phyloP scores from a whole-genome alignment of 345 rosid species.

The Noccaea bulbosa region DNA sequence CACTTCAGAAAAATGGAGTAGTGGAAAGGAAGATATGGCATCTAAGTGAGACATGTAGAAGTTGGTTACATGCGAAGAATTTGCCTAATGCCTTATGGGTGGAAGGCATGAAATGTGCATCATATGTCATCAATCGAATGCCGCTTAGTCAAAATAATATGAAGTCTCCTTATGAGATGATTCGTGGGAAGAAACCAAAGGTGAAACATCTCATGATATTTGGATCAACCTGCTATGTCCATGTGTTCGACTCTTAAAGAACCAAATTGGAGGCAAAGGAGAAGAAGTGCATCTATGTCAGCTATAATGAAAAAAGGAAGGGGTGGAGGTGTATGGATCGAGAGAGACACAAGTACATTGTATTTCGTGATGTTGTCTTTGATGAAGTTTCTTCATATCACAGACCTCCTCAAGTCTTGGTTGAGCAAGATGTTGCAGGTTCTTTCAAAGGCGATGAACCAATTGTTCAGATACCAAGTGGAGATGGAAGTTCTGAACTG shows the following conservation, averaged over 20 bases:
- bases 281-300: slow-evolving; percentile 25
- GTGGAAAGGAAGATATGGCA: slow-evolving; percentile 3
- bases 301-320: slow-evolving; percentile 35
- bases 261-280: slow-evolving; percentile 15
- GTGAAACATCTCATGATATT: too few relatives aligned
- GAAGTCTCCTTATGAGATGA: too few relatives aligned
- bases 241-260: neutral
- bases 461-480: neutral
- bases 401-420: neutral
- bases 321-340: slow-evolving; percentile 36
- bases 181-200: too few relatives aligned
- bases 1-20: slow-evolving; percentile 11
- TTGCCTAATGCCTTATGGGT: neutral
- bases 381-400: slow-evolving; percentile 30
- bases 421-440: neutral
- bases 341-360: neutral
- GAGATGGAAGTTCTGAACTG: neutral
- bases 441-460: neutral
- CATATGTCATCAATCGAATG: too few relatives aligned
- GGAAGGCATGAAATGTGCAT: slow-evolving; percentile 26
- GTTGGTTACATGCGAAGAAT: neutral
- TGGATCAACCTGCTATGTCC: too few relatives aligned
- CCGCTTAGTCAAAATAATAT: too few relatives aligned
- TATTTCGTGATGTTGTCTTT: slow-evolving; percentile 32
- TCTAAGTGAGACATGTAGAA: slow-evolving; percentile 12